These are phyloP conservation scores for Asterophora lycoperdoides DNA, from an alignment of 768 basidiomycete genomes.

Conservation along the genomic window DNA sequence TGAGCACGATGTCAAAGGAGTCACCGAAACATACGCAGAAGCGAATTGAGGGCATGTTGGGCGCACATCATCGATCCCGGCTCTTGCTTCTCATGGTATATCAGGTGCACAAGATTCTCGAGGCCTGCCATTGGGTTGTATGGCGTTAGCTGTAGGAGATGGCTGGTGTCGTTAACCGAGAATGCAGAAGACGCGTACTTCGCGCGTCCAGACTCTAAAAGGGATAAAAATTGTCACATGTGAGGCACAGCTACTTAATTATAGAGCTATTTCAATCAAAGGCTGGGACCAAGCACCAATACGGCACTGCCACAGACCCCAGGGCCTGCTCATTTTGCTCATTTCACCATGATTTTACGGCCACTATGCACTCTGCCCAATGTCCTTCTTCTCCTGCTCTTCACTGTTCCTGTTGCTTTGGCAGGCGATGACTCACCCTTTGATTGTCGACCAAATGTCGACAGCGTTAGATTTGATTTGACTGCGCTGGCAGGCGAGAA, in stretches of 20 bases:
- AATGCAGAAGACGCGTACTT: slow-evolving; percentile 12
- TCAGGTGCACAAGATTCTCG: slow-evolving; percentile 46
- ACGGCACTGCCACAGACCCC: not conserved
- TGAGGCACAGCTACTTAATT: too few species aligned
- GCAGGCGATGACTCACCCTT: slow-evolving; percentile 43
- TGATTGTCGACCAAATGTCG: slow-evolving; percentile 47
- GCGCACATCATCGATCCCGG: slow-evolving; percentile 81
- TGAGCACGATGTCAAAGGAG: slow-evolving; percentile 10
- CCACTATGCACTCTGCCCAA: slow-evolving; percentile 7
- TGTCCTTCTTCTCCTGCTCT: slow-evolving; percentile 12
- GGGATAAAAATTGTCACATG: too few species aligned
- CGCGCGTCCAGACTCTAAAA: too few species aligned
- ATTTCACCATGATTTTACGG: slow-evolving; percentile 21
- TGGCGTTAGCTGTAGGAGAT: not conserved
- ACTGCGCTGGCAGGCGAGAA: slow-evolving; percentile 50
- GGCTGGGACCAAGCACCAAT: slow-evolving; percentile 1
- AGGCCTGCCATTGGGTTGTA: slow-evolving; percentile 36
- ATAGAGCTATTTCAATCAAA: not conserved
- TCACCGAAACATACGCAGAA: slow-evolving; percentile 57
- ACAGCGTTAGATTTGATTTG: slow-evolving; percentile 55
- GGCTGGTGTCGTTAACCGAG: too few species aligned
- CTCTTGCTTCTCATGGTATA: slow-evolving; percentile 81
- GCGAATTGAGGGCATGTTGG: slow-evolving; percentile 78
- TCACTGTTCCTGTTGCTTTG: slow-evolving; percentile 13
- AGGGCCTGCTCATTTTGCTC: too few species aligned